Percentiles rank a stretch among this genome's conserved stretches.
Evolutionary conservation across 352 stramenopile genomes (phyloP).

Genomic region (Phytophthora pistaciae): DNA sequence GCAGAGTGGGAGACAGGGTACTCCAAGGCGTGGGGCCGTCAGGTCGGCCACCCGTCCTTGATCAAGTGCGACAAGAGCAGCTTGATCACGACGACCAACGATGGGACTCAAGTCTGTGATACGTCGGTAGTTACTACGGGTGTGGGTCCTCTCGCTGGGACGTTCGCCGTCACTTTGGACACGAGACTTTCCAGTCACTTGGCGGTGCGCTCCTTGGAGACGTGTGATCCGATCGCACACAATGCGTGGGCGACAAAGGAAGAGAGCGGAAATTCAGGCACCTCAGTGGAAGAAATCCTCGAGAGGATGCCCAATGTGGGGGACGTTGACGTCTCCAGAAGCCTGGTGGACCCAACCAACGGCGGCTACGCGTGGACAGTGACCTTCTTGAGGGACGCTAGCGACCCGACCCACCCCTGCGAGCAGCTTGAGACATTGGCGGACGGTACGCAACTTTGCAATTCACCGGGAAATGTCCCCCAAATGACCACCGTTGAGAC

Average conservation of each 20-base stretch:
- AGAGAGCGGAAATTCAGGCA: constrained; percentile 92
- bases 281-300: constrained; percentile 96
- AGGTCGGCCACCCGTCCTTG: constrained; percentile 91
- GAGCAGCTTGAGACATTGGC: constrained; percentile 67
- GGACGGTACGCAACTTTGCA: constrained; percentile 82
- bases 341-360: constrained; percentile 83
- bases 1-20: constrained; percentile 95
- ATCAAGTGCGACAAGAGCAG: constrained; percentile 72
- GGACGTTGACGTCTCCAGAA: constrained; percentile 92
- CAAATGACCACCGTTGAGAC: constrained; percentile 60
- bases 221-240: constrained; percentile 89
- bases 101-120: constrained; percentile 62
- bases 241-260: constrained; percentile 91
- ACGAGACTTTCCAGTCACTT: constrained; percentile 74
- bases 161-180: constrained; percentile 93
- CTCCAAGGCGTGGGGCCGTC: constrained; percentile 97
- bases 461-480: constrained; percentile 94
- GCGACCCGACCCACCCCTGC: constrained; percentile 48
- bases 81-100: constrained; percentile 67
- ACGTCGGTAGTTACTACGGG: constrained; percentile 37
- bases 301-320: constrained; percentile 95
- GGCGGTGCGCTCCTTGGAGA: constrained; percentile 63
- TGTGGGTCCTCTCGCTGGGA: constrained; percentile 91
- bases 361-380: constrained; percentile 96
- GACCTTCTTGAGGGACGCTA: constrained; percentile 93